Base-by-base conservation (phyloP, 176 grass and related monocot genomes). In the Areca catechu region DNA sequence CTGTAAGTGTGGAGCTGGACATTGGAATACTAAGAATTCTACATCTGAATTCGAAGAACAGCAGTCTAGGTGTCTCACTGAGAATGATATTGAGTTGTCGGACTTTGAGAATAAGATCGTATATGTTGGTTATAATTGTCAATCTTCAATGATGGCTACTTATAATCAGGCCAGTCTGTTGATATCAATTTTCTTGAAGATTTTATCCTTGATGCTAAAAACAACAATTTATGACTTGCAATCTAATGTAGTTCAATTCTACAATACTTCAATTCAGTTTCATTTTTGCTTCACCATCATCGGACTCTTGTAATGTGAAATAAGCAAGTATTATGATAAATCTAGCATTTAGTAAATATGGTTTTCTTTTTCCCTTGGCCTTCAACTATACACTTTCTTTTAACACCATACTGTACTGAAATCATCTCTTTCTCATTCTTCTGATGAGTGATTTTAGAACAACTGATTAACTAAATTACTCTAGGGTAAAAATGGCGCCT, bases 171-270 rank as follows among this genome's bases (percentile, higher is more conserved):
- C 61, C 60, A 77, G 54, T 30, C 49, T 62, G 17, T 61, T 50
- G 22, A 57, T 57, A 47, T 57, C 54, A 56, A 76, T 49, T 56
- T 50, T 47, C 53, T 76, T 49, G 78, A 85, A 61, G 74, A 76
- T 43, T 64, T 69, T 9, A 69, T 85, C 58, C 59, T 49, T 64
- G 30, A 80, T 51, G 55, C 71, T 37, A 63, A 50, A 76, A 73
- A 56, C 64, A 72, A 57, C 61, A 85, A 80, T 77, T 77, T 85
- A 64, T 19, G 24, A 34, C 30, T 7, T 34, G 29, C 29, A 54
- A 54, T 19, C 20, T 54, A 20, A 20, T 54, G 52, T 6, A 19
- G 52, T n/a, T 20, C 17, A 54, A 1, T 19, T 54, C 2, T 19
- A 7, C n/a, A 12, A 19, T 7, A 19, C 17, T 54, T 54, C 20